These are phyloP conservation scores for Linum usitatissimum DNA, from an alignment of 345 rosid species.

Conservation along the genomic window DNA sequence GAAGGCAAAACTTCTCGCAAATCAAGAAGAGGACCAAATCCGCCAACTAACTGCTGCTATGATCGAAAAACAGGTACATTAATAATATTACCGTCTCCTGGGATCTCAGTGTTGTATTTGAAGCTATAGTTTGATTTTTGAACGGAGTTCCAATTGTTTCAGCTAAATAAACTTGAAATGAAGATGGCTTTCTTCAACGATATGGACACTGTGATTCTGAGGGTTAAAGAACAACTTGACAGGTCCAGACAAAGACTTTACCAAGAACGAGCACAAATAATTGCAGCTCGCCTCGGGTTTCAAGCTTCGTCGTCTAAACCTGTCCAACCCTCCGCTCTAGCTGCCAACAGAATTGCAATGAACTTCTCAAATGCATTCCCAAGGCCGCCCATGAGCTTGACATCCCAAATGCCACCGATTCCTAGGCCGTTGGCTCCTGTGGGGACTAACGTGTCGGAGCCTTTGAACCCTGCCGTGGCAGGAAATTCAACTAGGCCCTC, in stretches of 20 bases:
- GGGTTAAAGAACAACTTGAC: slow-evolving; percentile 83
- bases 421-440: slow-evolving; percentile 45
- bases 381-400: slow-evolving; percentile 57
- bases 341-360: slow-evolving; percentile 62
- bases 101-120: background rate
- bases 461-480: slow-evolving; percentile 32
- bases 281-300: slow-evolving; percentile 71
- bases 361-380: slow-evolving; percentile 47
- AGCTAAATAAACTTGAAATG: slow-evolving; percentile 81
- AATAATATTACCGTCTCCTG: background rate
- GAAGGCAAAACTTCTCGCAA: slow-evolving; percentile 77
- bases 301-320: slow-evolving; percentile 53
- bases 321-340: slow-evolving; percentile 34
- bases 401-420: slow-evolving; percentile 56
- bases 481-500: slow-evolving; percentile 47
- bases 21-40: slow-evolving; percentile 80
- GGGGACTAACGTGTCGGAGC: slow-evolving; percentile 32
- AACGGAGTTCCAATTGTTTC: slow-evolving; percentile 15
- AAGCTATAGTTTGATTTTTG: background rate
- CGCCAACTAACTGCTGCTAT: slow-evolving; percentile 54
- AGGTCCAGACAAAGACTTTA: slow-evolving; percentile 80
- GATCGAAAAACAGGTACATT: slow-evolving; percentile 78
- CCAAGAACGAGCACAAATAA: slow-evolving; percentile 89
- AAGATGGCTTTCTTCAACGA: slow-evolving; percentile 81
- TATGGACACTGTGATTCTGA: slow-evolving; percentile 48